Base-by-base conservation (phyloP, 2,329 filamentous ascomycete species). In the Xylariaceae sp. region DNA sequence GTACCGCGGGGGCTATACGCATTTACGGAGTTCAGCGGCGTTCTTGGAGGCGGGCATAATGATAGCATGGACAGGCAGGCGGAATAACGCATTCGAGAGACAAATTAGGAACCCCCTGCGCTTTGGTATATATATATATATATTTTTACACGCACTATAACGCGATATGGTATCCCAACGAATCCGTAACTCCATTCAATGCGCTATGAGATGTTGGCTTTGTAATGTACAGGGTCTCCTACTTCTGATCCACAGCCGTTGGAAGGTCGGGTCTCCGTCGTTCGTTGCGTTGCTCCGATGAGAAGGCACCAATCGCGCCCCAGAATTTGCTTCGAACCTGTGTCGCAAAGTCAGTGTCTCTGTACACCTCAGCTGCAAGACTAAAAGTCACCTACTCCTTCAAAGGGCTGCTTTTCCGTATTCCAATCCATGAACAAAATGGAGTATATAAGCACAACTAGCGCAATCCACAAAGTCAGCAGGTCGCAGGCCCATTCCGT, bases 381-480 rank as follows among this genome's bases (percentile, higher is more conserved):
- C 2, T 11, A 15, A 3, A 43, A 40, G 29, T 15, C 27, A 58
- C 79, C 59, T 74, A 83, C 80, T 29, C 71, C 74, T 58, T 79
- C 72, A 57, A 84, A 82, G 2, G 80, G 80, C 41, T 77, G 75
- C 3, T 71, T 66, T 20, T 76, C 72, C 8, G 67, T 66, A 20
- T 74, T 70, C 77, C 77, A 83, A 59, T 88, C 83, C 77, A 86
- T 78, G 67, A 85, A 87, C 50, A 88, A 70, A 24, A 86, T 76
- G 23, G 79, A 75, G 61, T 86, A 88, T 20, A 77, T 70, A 8
- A 76, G 59, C 27, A 84, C 79, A 68, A 77, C 81, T 83, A 57
- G 43, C 35, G 16, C 33, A 35, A 15, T n/a, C 39, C 32, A 15
- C 20, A 15, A 43, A 4, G 50, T 59, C 24, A 59, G 54, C 26